Percentiles rank a stretch among this genome's conserved stretches.
Evolutionary conservation across 2,329 filamentous ascomycete genomes (phyloP).

Genomic region (Dothistroma pini): DNA sequence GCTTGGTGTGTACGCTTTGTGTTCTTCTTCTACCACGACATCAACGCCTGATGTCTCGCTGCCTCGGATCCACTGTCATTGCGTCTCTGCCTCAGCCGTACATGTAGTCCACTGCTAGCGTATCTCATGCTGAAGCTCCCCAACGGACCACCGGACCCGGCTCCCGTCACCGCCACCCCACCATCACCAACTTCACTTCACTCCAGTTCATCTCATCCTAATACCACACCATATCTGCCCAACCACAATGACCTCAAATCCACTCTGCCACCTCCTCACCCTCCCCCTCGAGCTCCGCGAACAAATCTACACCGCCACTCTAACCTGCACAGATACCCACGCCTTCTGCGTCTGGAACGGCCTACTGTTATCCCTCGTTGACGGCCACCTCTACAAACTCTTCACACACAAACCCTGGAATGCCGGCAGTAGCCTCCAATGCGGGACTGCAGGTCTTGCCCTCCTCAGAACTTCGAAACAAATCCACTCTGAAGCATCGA

Average conservation of each 20-base stretch:
- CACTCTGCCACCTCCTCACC: conserved; percentile 12
- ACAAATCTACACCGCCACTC: conserved; percentile 29
- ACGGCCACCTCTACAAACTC: conserved; percentile 33
- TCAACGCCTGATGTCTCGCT: not conserved
- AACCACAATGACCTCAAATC: not conserved
- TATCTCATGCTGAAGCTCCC: not conserved
- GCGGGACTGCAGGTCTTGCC: conserved; percentile 24
- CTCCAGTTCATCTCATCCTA: not conserved
- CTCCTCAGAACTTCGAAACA: conserved; percentile 41
- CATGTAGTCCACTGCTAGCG: not conserved
- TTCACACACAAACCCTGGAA: conserved; percentile 29
- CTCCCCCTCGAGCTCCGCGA: conserved; percentile 33
- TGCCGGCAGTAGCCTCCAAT: conserved; percentile 8
- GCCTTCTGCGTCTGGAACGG: conserved; percentile 19
- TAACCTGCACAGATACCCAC: conserved; percentile 19
- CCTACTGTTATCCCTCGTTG: conserved; percentile 17
- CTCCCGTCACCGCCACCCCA: not conserved
- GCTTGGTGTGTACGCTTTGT: not conserved
- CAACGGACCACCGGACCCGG: not conserved
- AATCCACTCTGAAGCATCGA: conserved; percentile 43
- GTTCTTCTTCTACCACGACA: not conserved
- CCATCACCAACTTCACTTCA: not conserved
- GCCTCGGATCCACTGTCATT: not conserved
- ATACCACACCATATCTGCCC: not conserved
- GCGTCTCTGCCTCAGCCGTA: not conserved